A percentile compares a stretch with the other conserved stretches of the same genome.
phyloP scores from a whole-genome alignment of 2,329 filamentous ascomycete species.

The Parastagonospora avenae region DNA sequence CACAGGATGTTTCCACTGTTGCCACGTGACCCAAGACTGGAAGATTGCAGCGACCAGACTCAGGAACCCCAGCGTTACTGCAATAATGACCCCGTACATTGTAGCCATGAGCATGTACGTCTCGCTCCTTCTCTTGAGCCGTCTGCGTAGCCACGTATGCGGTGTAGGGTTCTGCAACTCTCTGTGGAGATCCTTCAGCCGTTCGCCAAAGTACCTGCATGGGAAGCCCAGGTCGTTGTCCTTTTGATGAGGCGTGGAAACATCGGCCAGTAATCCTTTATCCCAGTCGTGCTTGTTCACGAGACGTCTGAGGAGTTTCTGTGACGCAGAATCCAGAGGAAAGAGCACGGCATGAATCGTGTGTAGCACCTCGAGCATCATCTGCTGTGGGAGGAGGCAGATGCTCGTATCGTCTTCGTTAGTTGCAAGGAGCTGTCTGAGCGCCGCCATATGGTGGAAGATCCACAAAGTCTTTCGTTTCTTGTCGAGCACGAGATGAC shows the following conservation, averaged over 20 bases:
- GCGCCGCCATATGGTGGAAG: conserved; percentile 10
- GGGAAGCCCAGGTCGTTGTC: conserved; percentile 20
- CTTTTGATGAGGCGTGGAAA: conserved; percentile 6
- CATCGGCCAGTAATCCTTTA: conserved; percentile 3
- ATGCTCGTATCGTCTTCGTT: not conserved
- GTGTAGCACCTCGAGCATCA: conserved; percentile 12
- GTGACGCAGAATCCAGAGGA: conserved; percentile 8
- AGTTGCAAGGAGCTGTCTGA: conserved; percentile 10
- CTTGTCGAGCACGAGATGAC: conserved; percentile 5
- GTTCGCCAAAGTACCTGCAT: conserved; percentile 34
- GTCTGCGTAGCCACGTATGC: conserved; percentile 29
- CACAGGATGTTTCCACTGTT: conserved; percentile 41
- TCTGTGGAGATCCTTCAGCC: conserved; percentile 24
- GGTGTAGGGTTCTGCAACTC: conserved; percentile 32
- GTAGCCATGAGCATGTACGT: conserved; percentile 41
- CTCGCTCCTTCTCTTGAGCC: not conserved
- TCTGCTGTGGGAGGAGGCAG: conserved; percentile 6
- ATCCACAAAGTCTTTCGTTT: not conserved
- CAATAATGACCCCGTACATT: conserved; percentile 35
- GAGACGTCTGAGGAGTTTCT: conserved; percentile 13
- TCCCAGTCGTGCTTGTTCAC: conserved; percentile 7
- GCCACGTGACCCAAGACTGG: conserved; percentile 40
- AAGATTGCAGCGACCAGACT: conserved; percentile 30
- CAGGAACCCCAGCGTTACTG: conserved; percentile 31
- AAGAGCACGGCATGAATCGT: conserved; percentile 16